Evolutionary conservation across 225 moss, liverwort and hornwort genomes (phyloP).

Genomic region (Pseudisothecium myosuroides): DNA sequence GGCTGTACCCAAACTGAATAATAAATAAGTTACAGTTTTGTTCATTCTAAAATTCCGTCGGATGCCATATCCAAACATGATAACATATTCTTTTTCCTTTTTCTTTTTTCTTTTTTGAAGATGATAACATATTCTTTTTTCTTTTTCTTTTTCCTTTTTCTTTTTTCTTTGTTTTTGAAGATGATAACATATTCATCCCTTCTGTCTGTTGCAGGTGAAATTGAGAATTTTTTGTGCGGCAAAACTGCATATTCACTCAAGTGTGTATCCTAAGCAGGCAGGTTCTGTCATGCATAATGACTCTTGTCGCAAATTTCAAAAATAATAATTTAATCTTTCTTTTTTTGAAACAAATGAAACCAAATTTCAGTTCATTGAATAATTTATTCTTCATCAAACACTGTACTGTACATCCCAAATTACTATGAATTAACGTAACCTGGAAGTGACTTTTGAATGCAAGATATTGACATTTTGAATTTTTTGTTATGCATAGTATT

Average conservation of each 20-base stretch:
- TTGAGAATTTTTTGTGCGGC: neutral
- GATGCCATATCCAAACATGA: neutral
- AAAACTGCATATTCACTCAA: neutral
- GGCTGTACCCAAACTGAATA: neutral
- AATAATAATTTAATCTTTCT: no score
- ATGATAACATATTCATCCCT: neutral
- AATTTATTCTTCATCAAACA: neutral
- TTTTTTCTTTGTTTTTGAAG: no score
- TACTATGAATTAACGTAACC: neutral
- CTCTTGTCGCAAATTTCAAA: neutral
- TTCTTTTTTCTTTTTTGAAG: no score
- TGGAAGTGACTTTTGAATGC: neutral
- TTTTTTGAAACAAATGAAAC: no score
- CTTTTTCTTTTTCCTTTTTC: no score
- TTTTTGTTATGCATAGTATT: neutral
- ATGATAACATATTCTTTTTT: no score
- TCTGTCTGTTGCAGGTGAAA: neutral
- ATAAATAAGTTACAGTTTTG: neutral
- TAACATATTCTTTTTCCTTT: no score
- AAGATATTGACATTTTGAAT: neutral
- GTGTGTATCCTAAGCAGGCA: neutral
- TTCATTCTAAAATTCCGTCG: accelerated
- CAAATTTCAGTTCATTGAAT: no score
- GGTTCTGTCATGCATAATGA: neutral
- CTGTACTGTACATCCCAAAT: neutral